Percentiles rank a stretch among this genome's conserved stretches.
phyloP scores from a whole-genome alignment of 2,329 filamentous ascomycete genomes.

The Didymellaceae sp. region DNA sequence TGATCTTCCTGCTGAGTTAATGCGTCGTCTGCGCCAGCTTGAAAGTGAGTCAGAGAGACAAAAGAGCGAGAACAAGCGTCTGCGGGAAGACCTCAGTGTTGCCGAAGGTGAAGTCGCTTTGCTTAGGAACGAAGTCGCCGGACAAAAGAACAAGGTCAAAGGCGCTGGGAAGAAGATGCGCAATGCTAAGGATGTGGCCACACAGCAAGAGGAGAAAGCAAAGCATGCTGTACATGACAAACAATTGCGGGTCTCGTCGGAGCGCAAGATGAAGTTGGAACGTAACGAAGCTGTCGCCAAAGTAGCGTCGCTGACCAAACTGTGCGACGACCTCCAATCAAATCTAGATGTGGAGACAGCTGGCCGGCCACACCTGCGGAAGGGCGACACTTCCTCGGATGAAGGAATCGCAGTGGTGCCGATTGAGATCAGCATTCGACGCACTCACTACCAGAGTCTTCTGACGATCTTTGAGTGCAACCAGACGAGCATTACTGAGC shows the following conservation, averaged over 20 bases:
- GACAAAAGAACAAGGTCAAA: conserved; percentile 22
- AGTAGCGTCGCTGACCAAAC: conserved; percentile 16
- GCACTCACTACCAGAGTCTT: conserved; percentile 17
- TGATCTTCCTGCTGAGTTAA: not conserved
- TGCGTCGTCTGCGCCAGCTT: conserved; percentile 16
- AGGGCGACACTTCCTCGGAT: conserved; percentile 13
- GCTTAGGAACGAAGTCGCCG: not conserved
- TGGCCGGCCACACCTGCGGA: conserved; percentile 22
- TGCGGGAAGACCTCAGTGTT: not conserved
- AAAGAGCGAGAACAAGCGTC: not conserved
- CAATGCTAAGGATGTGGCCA: conserved; percentile 23
- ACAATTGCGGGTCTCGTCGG: conserved; percentile 16
- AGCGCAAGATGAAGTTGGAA: conserved; percentile 26
- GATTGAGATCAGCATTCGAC: conserved; percentile 19
- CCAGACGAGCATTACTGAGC: conserved; percentile 10
- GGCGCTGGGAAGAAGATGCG: conserved; percentile 26
- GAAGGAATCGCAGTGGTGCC: conserved; percentile 20
- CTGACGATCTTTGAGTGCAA: conserved; percentile 10
- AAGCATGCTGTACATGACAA: conserved; percentile 24
- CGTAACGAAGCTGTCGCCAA: conserved; percentile 23
- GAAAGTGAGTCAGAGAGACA: conserved; percentile 12
- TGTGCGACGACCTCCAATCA: conserved; percentile 17
- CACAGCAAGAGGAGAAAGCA: conserved; percentile 27
- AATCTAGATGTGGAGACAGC: conserved; percentile 22
- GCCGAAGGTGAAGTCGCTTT: not conserved